These are phyloP conservation scores for Pholiota microspora DNA, from an alignment of 768 basidiomycete species.

Conservation along the genomic window DNA sequence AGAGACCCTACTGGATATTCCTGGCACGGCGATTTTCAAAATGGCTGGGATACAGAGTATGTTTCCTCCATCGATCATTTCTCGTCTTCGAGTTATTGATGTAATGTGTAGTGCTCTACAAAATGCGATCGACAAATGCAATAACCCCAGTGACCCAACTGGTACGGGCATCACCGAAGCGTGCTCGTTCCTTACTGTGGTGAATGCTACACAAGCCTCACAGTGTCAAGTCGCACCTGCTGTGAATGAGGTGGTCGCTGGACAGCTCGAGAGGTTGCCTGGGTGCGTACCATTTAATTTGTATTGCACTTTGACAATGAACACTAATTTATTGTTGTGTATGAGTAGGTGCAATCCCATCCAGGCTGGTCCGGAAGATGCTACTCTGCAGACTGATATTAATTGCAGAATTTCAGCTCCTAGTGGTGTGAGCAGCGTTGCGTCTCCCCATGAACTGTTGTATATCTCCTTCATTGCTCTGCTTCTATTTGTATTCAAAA, in stretches of 20 bases:
- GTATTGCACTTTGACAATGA: background rate
- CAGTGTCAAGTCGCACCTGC: slow-evolving; percentile 31
- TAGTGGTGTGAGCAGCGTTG: background rate
- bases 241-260: slow-evolving; percentile 27
- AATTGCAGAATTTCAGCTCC: slow-evolving; percentile 21
- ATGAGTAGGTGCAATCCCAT: slow-evolving; percentile 35
- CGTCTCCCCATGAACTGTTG: background rate
- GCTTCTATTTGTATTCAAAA: too few relatives aligned
- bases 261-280: slow-evolving; percentile 24
- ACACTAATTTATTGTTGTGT: background rate
- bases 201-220: slow-evolving; percentile 21
- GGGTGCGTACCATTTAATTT: slow-evolving; percentile 21
- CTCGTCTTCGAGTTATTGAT: background rate
- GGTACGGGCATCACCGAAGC: slow-evolving; percentile 35
- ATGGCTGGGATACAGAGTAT: slow-evolving; percentile 45
- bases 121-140: slow-evolving; percentile 44
- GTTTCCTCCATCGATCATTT: background rate
- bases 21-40: slow-evolving; percentile 46
- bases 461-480: background rate
- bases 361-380: slow-evolving; percentile 36
- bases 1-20: slow-evolving; percentile 55
- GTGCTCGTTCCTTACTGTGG: slow-evolving; percentile 37
- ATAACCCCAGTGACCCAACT: slow-evolving; percentile 37
- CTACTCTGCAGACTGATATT: slow-evolving; percentile 28
- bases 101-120: slow-evolving; percentile 31